Percentiles rank a stretch among this genome's conserved stretches.
These are phyloP conservation scores for Trichoderma hamatum DNA, from an alignment of 2,329 filamentous ascomycete species.

Conservation along the genomic window DNA sequence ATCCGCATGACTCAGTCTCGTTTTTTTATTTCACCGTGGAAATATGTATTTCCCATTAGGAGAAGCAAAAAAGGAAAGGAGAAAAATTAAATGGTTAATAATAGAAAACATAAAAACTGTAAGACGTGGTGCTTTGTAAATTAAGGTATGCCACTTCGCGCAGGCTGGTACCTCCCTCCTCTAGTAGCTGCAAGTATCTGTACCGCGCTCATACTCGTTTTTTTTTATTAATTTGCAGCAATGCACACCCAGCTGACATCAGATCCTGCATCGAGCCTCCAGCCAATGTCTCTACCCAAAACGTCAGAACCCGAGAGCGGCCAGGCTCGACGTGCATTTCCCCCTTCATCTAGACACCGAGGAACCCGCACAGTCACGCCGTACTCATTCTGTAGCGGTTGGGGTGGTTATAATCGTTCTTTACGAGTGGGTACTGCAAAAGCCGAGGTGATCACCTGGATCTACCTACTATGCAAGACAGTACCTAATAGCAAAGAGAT, in stretches of 20 bases:
- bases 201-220: background rate
- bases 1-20: background rate
- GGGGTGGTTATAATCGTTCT: background rate
- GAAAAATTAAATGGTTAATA: background rate
- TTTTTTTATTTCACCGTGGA: background rate
- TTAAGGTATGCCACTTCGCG: background rate
- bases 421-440: background rate
- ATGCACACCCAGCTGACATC: slow-evolving; percentile 26
- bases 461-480: background rate
- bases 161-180: background rate
- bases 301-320: background rate
- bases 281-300: background rate
- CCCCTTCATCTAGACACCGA: background rate
- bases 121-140: background rate
- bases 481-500: background rate
- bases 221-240: background rate
- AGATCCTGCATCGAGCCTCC: background rate
- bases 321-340: background rate
- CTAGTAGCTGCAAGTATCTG: background rate
- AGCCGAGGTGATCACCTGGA: background rate
- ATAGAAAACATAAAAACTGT: background rate
- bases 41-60: background rate
- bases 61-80: background rate
- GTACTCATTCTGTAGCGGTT: background rate
- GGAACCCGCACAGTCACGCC: background rate